Percentiles rank a stretch among this genome's conserved stretches.
Evolutionary conservation across 768 basidiomycete species (phyloP).

Genomic region (Lactifluus pinguis): DNA sequence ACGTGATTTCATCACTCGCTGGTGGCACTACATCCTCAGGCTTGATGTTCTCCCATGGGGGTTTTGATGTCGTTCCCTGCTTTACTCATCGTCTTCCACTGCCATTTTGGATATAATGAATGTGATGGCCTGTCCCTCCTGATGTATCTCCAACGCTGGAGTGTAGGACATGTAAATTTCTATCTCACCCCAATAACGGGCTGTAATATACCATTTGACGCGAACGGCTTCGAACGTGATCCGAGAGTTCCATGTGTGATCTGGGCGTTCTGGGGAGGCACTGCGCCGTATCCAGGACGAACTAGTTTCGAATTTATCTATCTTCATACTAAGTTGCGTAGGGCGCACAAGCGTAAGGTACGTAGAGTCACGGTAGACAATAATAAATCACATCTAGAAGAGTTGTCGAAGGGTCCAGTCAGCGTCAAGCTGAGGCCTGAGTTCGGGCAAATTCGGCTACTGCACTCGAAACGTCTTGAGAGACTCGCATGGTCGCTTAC

Average conservation of each 20-base stretch:
- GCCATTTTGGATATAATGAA: not conserved
- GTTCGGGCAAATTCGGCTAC: too few relatives aligned
- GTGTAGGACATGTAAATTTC: not conserved
- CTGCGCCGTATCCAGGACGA: too few relatives aligned
- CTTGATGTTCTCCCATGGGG: not conserved
- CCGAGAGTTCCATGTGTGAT: not conserved
- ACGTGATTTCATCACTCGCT: not conserved
- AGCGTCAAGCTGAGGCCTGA: too few relatives aligned
- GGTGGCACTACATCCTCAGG: not conserved
- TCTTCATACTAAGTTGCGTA: not conserved
- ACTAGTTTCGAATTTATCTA: not conserved
- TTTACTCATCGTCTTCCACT: not conserved
- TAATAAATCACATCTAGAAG: not conserved
- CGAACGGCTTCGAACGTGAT: not conserved
- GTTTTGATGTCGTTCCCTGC: not conserved
- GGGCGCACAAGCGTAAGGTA: not conserved
- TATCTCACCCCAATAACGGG: not conserved
- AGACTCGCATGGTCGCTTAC: too few relatives aligned
- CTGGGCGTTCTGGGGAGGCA: not conserved
- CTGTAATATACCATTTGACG: not conserved
- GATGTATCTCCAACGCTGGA: not conserved
- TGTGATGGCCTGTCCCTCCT: not conserved
- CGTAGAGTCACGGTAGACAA: too few relatives aligned
- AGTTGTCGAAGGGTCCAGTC: not conserved
- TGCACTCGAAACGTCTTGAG: too few relatives aligned